phyloP scores from a whole-genome alignment of 495 filamentous ascomycete species.

The Jackrogersella multiformis region DNA sequence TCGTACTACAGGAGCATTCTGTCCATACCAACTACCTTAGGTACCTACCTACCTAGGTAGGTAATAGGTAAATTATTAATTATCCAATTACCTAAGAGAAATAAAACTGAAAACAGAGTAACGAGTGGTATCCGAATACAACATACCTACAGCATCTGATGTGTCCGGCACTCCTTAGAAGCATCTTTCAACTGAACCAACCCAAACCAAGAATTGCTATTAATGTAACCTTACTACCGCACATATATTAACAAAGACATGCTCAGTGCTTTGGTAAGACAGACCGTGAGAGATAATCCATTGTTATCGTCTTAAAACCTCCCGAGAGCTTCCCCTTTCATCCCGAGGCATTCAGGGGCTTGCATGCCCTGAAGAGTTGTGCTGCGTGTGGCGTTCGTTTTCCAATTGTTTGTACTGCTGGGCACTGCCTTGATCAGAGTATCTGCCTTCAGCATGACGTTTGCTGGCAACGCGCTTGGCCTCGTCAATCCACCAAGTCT shows the following conservation, averaged over 20 bases:
- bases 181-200: not conserved
- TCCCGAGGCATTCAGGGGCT: not conserved
- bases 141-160: not conserved
- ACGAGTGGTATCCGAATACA: not conserved
- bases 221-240: not conserved
- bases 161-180: not conserved
- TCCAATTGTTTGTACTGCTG: not conserved
- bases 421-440: not conserved
- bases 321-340: not conserved
- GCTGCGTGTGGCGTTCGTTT: not conserved
- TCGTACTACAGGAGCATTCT: too few relatives aligned
- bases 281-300: not conserved
- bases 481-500: conserved; percentile 17
- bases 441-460: not conserved
- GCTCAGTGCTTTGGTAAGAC: not conserved
- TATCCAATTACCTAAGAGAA: not conserved
- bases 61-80: too few relatives aligned
- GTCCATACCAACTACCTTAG: too few relatives aligned
- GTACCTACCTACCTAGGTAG: too few relatives aligned
- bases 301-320: not conserved
- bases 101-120: not conserved
- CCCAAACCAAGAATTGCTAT: not conserved
- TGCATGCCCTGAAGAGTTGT: not conserved
- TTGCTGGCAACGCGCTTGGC: not conserved
- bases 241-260: not conserved